A percentile compares a stretch with the other conserved stretches of the same genome.
Conservation (phyloP, 129 eudicot species). For the Arctium minus region DNA sequence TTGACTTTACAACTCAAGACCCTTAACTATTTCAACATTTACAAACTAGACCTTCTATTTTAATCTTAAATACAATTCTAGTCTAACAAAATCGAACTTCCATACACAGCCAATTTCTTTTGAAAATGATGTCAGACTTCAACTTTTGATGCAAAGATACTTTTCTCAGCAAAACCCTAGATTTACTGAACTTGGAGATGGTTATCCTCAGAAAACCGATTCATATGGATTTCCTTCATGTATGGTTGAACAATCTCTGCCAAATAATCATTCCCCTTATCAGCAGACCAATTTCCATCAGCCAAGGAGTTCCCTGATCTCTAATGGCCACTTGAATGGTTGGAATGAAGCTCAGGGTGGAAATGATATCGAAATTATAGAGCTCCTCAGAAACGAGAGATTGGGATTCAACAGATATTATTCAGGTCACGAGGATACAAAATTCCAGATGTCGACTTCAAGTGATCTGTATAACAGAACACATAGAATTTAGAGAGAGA, state of each 20-base stretch:
- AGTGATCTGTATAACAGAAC: conserved; percentile 27
- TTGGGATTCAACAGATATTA: conserved; percentile 24
- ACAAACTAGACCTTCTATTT: too few species aligned
- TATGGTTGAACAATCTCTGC: conserved; percentile 4
- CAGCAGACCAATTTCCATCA: conserved; percentile 16
- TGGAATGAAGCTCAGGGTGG: conserved; percentile 13
- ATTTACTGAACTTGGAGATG: conserved; percentile 1
- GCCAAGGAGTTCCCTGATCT: conserved; percentile 10
- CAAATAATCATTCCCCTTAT: conserved; percentile 12
- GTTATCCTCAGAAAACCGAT: conserved; percentile 8
- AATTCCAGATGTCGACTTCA: conserved; percentile 17
- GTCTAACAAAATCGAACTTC: conserved; percentile 2
- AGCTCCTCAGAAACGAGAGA: conserved; percentile 17
- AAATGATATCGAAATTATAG: conserved; percentile 8
- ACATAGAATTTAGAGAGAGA: conserved; percentile 7
- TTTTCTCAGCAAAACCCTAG: conserved; percentile 32
- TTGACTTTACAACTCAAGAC: too few species aligned
- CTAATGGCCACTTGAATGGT: conserved; percentile 31
- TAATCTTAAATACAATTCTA: too few species aligned
- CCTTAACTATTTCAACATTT: too few species aligned
- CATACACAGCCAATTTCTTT: conserved; percentile 3
- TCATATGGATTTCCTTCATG: conserved; percentile 8
- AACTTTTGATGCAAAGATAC: conserved; percentile 26
- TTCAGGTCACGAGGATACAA: conserved; percentile 26
- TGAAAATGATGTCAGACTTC: conserved; percentile 24